Evolutionary conservation across 225 moss, liverwort and hornwort genomes (phyloP).

Genomic region (Takakia lepidozioides): DNA sequence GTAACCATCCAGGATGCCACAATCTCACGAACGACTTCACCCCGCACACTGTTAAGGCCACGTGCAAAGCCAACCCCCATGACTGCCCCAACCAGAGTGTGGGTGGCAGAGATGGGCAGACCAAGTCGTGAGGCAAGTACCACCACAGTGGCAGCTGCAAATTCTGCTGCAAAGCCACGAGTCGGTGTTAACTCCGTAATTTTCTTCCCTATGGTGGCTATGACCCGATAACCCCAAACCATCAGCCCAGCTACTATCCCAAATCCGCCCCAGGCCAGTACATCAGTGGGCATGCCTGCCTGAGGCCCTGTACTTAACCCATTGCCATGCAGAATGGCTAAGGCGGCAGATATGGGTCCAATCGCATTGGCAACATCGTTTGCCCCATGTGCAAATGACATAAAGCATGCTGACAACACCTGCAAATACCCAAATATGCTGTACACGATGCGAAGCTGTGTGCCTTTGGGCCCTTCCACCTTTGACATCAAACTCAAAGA

Average conservation of each 20-base stretch:
- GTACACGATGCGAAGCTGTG: conserved; percentile 78
- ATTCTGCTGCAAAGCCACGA: conserved; percentile 87
- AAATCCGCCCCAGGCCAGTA: conserved; percentile 94
- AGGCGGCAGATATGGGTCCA: conserved; percentile 90
- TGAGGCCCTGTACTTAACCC: conserved; percentile 22
- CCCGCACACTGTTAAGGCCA: conserved; percentile 82
- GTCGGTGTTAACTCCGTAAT: conserved; percentile 93
- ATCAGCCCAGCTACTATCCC: conserved; percentile 84
- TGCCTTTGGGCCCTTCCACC: conserved; percentile 83
- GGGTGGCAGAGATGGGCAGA: conserved; percentile 88
- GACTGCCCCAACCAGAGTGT: conserved; percentile 89
- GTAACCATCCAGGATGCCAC: conserved; percentile 93
- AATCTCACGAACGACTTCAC: conserved; percentile 78
- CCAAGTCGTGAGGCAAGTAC: conserved; percentile 81
- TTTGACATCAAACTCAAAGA: conserved; percentile 29
- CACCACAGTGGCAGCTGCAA: conserved; percentile 88
- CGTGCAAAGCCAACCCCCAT: conserved; percentile 98
- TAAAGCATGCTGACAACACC: conserved; percentile 90
- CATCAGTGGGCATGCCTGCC: conserved; percentile 60
- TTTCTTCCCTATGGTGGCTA: conserved; percentile 88
- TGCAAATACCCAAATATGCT: conserved; percentile 89
- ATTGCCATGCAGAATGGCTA: conserved; percentile 63
- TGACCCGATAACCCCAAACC: conserved; percentile 94
- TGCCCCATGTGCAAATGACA: conserved; percentile 96
- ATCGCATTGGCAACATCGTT: conserved; percentile 96